Conservation (phyloP, 805 yeast species). For the Candida cerambycidarum region DNA sequence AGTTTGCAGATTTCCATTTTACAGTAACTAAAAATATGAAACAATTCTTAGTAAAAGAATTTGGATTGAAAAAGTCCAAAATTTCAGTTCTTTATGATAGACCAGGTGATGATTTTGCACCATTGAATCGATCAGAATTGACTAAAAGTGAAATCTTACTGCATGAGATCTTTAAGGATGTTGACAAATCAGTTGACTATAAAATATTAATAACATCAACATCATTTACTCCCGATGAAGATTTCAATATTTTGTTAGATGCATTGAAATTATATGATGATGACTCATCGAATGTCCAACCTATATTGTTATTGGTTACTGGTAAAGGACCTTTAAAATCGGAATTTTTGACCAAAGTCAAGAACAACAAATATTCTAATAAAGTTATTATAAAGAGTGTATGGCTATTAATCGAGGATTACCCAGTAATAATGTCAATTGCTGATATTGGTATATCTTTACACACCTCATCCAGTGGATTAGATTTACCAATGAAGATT, state of each 20-base stretch:
- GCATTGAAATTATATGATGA: conserved; percentile 64
- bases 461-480: conserved; percentile 89
- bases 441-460: conserved; percentile 90
- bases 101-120: conserved; percentile 69
- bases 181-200: conserved; percentile 35
- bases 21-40: conserved; percentile 82
- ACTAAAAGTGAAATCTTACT: conserved; percentile 28
- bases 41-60: conserved; percentile 52
- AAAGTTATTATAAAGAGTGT: conserved; percentile 59
- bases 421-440: conserved; percentile 68
- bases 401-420: conserved; percentile 79
- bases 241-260: conserved; percentile 64
- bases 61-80: conserved; percentile 46
- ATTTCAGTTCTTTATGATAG: conserved; percentile 79
- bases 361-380: conserved; percentile 41
- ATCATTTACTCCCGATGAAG: conserved; percentile 95
- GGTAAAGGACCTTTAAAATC: conserved; percentile 89
- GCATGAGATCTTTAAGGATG: conserved; percentile 26
- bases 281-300: conserved; percentile 33
- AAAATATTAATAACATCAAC: conserved; percentile 83
- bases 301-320: conserved; percentile 70
- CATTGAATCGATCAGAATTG: conserved; percentile 36
- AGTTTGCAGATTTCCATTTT: conserved; percentile 66
- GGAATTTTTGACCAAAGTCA: conserved; percentile 49
- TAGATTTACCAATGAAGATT: conserved; percentile 96